Conservation (phyloP, 805 yeast genomes). For the Candida dajiaensis region DNA sequence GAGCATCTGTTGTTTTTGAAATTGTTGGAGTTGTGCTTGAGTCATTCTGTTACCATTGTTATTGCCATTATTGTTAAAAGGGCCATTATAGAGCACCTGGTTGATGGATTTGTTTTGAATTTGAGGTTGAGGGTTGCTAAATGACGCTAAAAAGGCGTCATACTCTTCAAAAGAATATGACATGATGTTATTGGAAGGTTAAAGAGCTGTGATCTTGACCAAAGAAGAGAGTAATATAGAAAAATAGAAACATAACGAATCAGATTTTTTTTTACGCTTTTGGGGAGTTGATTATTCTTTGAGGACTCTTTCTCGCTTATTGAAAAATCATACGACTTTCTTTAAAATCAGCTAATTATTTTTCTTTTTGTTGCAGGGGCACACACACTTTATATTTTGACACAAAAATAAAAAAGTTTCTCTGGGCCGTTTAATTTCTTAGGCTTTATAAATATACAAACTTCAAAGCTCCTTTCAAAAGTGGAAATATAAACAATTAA, state of each 20-base stretch:
- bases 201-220: not conserved
- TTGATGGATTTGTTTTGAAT: no score
- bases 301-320: not conserved
- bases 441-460: no score
- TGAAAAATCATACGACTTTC: constrained; percentile 15
- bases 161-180: constrained; percentile 27
- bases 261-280: not conserved
- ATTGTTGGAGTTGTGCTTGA: constrained; percentile 5
- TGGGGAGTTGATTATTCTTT: not conserved
- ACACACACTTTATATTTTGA: no score
- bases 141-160: constrained; percentile 26
- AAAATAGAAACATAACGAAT: not conserved
- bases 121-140: constrained; percentile 5
- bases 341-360: not conserved
- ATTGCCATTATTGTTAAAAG: constrained; percentile 4
- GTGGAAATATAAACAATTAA: no score
- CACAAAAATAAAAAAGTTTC: no score
- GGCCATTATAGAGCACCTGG: not conserved
- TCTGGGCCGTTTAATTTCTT: no score
- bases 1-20: constrained; percentile 4
- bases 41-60: not conserved
- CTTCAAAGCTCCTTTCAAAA: no score
- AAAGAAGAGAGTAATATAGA: not conserved
- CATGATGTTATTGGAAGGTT: constrained; percentile 7
- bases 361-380: not conserved